A percentile compares a stretch with the other conserved stretches of the same genome.
These are phyloP conservation scores for Pachyrhizus erosus DNA, from an alignment of 306 rosid species.

Conservation along the genomic window DNA sequence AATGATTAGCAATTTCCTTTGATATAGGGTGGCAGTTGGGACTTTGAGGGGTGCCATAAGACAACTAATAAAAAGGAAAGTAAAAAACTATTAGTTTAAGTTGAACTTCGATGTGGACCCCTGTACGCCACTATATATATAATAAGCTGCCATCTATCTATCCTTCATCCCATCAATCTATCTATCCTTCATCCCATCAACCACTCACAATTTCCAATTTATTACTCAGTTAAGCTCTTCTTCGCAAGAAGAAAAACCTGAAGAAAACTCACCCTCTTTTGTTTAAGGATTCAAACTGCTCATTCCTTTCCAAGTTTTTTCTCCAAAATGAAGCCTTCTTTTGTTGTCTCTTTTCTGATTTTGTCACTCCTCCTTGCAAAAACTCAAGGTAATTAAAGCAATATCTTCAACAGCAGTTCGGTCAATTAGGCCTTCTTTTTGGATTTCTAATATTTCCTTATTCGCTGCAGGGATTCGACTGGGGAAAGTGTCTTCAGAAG, in stretches of 20 bases:
- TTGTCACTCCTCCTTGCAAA: constrained; percentile 57
- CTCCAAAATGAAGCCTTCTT: constrained; percentile 63
- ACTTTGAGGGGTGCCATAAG: constrained; percentile 50
- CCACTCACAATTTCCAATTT: constrained; percentile 40
- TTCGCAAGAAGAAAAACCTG: constrained; percentile 27
- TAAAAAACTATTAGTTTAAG: constrained; percentile 45
- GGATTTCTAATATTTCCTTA: constrained; percentile 11
- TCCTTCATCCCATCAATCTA: constrained; percentile 48
- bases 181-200: constrained; percentile 48
- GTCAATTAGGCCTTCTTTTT: constrained; percentile 6
- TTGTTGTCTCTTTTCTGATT: constrained; percentile 63
- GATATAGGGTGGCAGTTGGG: constrained; percentile 47
- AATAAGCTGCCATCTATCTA: constrained; percentile 41
- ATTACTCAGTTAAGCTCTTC: constrained; percentile 36
- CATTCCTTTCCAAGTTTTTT: constrained; percentile 16
- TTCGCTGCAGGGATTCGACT: constrained; percentile 72
- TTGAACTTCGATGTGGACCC: constrained; percentile 61
- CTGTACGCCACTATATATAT: constrained; percentile 35
- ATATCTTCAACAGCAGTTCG: constrained; percentile 3
- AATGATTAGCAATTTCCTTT: constrained; percentile 47
- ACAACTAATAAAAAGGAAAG: constrained; percentile 43
- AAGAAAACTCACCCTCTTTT: constrained; percentile 31
- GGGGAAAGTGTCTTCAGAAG: constrained; percentile 52
- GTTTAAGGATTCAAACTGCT: constrained; percentile 24
- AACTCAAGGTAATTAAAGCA: constrained; percentile 61